A percentile compares a stretch with the other conserved stretches of the same genome.
phyloP scores from a whole-genome alignment of 202 grass and related monocot genomes.

The Carex sylvatica region DNA sequence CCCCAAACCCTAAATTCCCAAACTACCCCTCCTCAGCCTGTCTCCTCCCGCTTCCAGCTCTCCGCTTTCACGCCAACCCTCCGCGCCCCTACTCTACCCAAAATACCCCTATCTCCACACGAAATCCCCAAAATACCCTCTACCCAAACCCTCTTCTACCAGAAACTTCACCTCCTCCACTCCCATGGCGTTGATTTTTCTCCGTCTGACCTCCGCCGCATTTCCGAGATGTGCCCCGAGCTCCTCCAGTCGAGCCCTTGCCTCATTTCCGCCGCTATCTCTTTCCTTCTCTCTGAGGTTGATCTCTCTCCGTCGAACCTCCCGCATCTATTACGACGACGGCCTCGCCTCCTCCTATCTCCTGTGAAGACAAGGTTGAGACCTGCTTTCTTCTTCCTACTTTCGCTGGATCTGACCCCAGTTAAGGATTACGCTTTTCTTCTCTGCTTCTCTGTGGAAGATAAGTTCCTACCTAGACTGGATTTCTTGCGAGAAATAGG shows the following conservation, averaged over 20 bases:
- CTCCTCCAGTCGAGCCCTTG: conserved; percentile 50
- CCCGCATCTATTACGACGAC: conserved; percentile 48
- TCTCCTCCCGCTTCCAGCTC: conserved; percentile 14
- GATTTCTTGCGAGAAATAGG: conserved; percentile 71
- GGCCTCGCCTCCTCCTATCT: conserved; percentile 78
- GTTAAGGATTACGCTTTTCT: conserved; percentile 61
- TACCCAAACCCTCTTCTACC: conserved; percentile 2
- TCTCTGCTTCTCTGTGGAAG: conserved; percentile 88
- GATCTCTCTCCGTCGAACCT: conserved; percentile 44
- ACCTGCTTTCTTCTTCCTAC: conserved; percentile 84
- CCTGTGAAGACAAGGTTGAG: conserved; percentile 55
- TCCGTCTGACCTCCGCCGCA: conserved; percentile 55
- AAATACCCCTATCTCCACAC: not conserved
- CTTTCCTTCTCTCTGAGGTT: conserved; percentile 59
- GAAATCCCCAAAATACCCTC: not conserved
- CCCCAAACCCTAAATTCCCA: not conserved
- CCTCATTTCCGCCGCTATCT: conserved; percentile 42
- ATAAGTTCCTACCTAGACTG: conserved; percentile 73
- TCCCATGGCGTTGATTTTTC: conserved; percentile 48
- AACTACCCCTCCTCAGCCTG: not conserved
- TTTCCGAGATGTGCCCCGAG: conserved; percentile 82
- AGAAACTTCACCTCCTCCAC: conserved; percentile 27
- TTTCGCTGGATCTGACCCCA: conserved; percentile 56
- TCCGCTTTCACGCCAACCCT: conserved; percentile 8
- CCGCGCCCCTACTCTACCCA: conserved; percentile 10